Percentiles rank a stretch among this genome's conserved stretches.
phyloP scores from a whole-genome alignment of 78 protist genomes.

The Creolimax fragrantissima region DNA sequence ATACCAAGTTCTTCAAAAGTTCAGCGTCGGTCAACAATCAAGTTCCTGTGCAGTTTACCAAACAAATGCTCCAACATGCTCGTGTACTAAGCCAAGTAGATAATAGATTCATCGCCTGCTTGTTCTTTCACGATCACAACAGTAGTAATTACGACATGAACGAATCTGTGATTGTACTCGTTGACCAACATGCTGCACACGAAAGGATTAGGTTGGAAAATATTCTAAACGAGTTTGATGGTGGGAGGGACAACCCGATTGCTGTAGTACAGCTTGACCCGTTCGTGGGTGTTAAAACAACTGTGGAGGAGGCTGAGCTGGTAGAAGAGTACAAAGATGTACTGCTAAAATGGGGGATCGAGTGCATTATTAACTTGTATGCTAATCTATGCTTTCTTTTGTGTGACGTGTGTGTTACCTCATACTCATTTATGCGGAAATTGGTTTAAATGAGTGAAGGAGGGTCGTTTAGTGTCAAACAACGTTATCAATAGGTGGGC shows the following conservation, averaged over 20 bases:
- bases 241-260: background rate
- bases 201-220: background rate
- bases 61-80: background rate
- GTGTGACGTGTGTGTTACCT: too few species aligned
- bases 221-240: background rate
- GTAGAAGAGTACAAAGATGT: background rate
- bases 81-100: background rate
- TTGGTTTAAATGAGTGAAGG: too few species aligned
- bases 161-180: background rate
- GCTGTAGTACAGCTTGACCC: background rate
- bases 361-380: background rate
- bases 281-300: background rate
- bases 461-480: too few species aligned
- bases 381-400: too few species aligned
- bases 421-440: too few species aligned
- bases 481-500: too few species aligned
- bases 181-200: background rate
- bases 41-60: background rate
- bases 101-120: background rate
- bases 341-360: background rate
- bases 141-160: too few species aligned
- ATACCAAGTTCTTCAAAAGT: background rate
- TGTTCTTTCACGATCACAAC: background rate
- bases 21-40: background rate
- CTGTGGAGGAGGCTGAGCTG: background rate